Conservation (phyloP, 257 asterid species). For the Apocynum venetum region DNA sequence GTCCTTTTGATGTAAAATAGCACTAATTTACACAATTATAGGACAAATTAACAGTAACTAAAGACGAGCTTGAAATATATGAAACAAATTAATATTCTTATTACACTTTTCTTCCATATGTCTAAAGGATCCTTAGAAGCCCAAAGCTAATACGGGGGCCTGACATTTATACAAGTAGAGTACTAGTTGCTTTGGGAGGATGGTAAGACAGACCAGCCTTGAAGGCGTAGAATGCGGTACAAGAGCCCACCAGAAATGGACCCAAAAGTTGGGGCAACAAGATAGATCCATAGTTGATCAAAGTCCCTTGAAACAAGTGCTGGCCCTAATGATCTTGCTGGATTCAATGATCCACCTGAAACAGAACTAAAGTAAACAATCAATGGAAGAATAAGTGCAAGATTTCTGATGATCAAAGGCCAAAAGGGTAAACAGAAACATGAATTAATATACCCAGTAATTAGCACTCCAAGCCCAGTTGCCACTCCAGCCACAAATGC, state of each 20-base stretch:
- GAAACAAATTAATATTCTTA: too few species aligned
- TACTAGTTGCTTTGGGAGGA: neutral
- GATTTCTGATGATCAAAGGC: neutral
- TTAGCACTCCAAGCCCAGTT: slow-evolving; percentile 77
- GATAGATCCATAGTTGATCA: slow-evolving; percentile 63
- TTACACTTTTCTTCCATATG: too few species aligned
- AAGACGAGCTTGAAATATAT: neutral
- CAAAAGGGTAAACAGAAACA: neutral
- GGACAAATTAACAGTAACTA: neutral
- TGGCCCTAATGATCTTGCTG: slow-evolving; percentile 94
- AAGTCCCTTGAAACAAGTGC: slow-evolving; percentile 73
- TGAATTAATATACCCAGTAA: slow-evolving; percentile 53
- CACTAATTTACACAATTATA: neutral
- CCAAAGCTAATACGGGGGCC: neutral
- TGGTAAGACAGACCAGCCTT: slow-evolving; percentile 69
- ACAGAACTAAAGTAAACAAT: slow-evolving; percentile 46
- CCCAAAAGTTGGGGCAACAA: slow-evolving; percentile 71
- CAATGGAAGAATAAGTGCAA: neutral
- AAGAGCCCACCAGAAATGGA: slow-evolving; percentile 56
- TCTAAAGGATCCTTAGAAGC: neutral
- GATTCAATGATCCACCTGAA: slow-evolving; percentile 94
- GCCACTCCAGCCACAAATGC: slow-evolving; percentile 73
- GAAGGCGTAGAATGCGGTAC: slow-evolving; percentile 59
- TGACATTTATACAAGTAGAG: neutral
- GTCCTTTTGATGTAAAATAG: neutral